Base-by-base conservation (phyloP, 2,329 filamentous ascomycete species). In the Penicillium italicum region DNA sequence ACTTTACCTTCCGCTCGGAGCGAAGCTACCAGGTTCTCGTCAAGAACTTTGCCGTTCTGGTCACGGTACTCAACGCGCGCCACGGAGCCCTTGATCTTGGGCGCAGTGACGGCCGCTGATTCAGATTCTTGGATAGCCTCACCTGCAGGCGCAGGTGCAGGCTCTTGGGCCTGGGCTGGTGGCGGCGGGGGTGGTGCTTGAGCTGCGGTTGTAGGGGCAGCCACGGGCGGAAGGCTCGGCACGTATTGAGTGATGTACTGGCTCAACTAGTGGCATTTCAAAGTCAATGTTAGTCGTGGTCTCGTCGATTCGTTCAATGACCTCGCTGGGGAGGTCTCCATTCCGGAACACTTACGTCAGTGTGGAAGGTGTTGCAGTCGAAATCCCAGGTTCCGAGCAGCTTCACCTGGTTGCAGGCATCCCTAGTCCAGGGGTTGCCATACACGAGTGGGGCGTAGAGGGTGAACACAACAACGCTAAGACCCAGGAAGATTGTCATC, bases 41-140 rank as follows among this genome's bases (percentile, higher is more conserved):
- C 80, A 31, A 99, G 83, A 31, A 97, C 73, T 69, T 97, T 97
- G 62, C 94, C 94, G 65, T 96, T 82, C 74, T 97, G 90, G 73
- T 97, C 94, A 51, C 94, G 89, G 77, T 96, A 99, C 76, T 97
- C 94, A 44, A 97, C 79, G 64, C 87, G 88, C 76, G 97, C 89
- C 74, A 96, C 89, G 52, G 85, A 80, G 64, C 69, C 81, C 64
- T 79, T 73, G 63, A 75, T 50, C 43, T 62, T 65, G 34, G 61
- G 61, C 30, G 58, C 26, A 20, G 56, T 58, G 63, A 62, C 50
- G 56, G 63, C 42, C 63, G 66, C 50, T 61, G 55, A 45, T 62
- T 66, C 59, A 31, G 52, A 55, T 12, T 61, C 54, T 30, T 63
- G 56, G 36, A 62, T 38, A 16, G 49, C 63, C 34, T 65, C 59